phyloP scores from a whole-genome alignment of 1,284 basidiomycete genomes.

The Pyrrhoderma noxium region DNA sequence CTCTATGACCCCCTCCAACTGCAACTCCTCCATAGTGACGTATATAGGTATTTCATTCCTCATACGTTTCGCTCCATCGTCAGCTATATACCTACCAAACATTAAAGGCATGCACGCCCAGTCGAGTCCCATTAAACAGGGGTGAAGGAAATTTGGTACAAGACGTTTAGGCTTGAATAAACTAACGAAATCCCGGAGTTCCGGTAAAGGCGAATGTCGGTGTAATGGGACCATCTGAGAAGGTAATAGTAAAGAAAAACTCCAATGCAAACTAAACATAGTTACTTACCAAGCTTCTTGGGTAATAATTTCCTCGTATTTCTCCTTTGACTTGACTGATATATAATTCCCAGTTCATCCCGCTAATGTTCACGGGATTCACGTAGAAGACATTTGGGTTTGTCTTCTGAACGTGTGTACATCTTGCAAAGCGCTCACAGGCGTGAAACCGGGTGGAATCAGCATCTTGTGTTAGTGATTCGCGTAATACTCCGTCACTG shows the following conservation, averaged over 20 bases:
- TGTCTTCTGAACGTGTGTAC: constrained; percentile 51
- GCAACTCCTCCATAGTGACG: constrained; percentile 3
- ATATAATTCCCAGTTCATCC: constrained; percentile 56
- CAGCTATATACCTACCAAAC: constrained; percentile 36
- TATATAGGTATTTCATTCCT: constrained; percentile 6
- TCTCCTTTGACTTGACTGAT: constrained; percentile 37
- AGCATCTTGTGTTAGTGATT: constrained; percentile 58
- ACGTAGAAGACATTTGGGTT: constrained; percentile 57
- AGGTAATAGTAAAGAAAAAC: not conserved
- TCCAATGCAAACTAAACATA: not conserved
- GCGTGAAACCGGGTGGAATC: constrained; percentile 78
- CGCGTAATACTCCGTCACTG: constrained; percentile 56
- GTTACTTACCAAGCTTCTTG: constrained; percentile 51
- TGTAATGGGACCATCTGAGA: constrained; percentile 74
- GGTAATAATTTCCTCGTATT: constrained; percentile 38
- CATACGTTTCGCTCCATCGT: constrained; percentile 13
- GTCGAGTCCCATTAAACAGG: constrained; percentile 54
- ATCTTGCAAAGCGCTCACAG: constrained; percentile 78
- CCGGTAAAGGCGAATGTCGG: constrained; percentile 80
- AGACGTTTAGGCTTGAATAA: constrained; percentile 71
- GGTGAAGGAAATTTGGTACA: constrained; percentile 74
- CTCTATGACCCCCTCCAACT: constrained; percentile 5
- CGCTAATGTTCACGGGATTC: constrained; percentile 65
- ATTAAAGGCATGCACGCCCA: constrained; percentile 61
- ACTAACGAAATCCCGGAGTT: constrained; percentile 71